Evolutionary conservation across 2,329 filamentous ascomycete genomes (phyloP).

Genomic region (Pyrenophora tritici-repentis): DNA sequence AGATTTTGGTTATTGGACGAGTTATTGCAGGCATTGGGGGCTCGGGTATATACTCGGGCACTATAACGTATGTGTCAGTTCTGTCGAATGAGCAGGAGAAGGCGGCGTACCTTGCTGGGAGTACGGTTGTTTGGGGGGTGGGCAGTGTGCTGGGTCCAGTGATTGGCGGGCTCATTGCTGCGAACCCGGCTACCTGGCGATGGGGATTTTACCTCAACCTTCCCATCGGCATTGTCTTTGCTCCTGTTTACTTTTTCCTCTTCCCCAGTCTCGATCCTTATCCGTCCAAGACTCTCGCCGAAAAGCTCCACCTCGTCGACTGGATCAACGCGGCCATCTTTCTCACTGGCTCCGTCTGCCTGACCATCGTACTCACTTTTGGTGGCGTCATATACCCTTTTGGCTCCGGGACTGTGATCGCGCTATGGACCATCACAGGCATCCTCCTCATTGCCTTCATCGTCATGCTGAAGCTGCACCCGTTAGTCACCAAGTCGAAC

Average conservation of each 20-base stretch:
- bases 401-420: slow-evolving; percentile 14
- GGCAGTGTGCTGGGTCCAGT: slow-evolving; percentile 47
- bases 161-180: slow-evolving; percentile 39
- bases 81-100: slow-evolving; percentile 26
- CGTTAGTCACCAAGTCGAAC: slow-evolving; percentile 52
- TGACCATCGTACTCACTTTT: background rate
- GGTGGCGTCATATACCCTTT: background rate
- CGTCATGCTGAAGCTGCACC: slow-evolving; percentile 51
- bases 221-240: background rate
- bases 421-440: slow-evolving; percentile 54
- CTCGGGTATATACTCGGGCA: slow-evolving; percentile 46
- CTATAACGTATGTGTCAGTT: slow-evolving; percentile 30
- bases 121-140: slow-evolving; percentile 48
- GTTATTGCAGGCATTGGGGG: slow-evolving; percentile 54
- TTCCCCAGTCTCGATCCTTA: background rate
- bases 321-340: slow-evolving; percentile 40
- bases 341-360: slow-evolving; percentile 30
- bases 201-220: slow-evolving; percentile 24
- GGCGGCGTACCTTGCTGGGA: slow-evolving; percentile 41
- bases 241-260: background rate
- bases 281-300: background rate
- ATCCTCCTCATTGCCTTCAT: slow-evolving; percentile 51
- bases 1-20: slow-evolving; percentile 49
- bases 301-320: slow-evolving; percentile 52
- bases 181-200: slow-evolving; percentile 33